Evolutionary conservation across 2,329 filamentous ascomycete genomes (phyloP).

Genomic region (Scedosporium apiospermum): DNA sequence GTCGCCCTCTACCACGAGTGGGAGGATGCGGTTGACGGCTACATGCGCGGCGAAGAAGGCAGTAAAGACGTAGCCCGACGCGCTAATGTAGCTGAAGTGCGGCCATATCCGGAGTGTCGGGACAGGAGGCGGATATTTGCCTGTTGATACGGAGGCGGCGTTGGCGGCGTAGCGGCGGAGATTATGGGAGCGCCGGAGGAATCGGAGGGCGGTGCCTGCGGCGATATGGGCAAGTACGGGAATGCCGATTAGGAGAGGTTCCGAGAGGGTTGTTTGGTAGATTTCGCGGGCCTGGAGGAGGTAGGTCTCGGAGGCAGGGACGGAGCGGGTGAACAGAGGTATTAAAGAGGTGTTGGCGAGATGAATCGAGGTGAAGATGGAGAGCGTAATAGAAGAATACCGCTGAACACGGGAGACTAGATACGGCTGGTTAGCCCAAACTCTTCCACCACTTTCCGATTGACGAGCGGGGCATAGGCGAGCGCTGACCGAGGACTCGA

Average conservation of each 20-base stretch:
- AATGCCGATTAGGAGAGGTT: slow-evolving; percentile 68
- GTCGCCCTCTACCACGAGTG: slow-evolving; percentile 69
- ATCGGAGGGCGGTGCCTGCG: slow-evolving; percentile 67
- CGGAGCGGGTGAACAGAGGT: slow-evolving; percentile 63
- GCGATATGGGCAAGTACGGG: slow-evolving; percentile 68
- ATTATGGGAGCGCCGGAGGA: slow-evolving; percentile 64
- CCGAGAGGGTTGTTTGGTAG: slow-evolving; percentile 75
- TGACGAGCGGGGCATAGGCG: too few relatives aligned
- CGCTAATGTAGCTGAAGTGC: slow-evolving; percentile 55
- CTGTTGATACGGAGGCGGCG: slow-evolving; percentile 28
- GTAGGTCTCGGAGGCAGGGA: slow-evolving; percentile 70
- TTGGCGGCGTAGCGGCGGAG: slow-evolving; percentile 66
- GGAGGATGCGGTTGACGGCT: slow-evolving; percentile 66
- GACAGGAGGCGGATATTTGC: slow-evolving; percentile 5
- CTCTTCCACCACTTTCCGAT: neutral
- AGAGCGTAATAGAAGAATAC: slow-evolving; percentile 82
- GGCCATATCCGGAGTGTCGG: slow-evolving; percentile 50
- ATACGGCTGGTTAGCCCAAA: neutral
- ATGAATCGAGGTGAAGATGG: slow-evolving; percentile 67
- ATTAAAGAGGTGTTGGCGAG: slow-evolving; percentile 74
- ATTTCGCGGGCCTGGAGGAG: slow-evolving; percentile 85
- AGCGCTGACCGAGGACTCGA: too few relatives aligned
- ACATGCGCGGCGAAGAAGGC: slow-evolving; percentile 62
- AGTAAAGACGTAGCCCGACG: slow-evolving; percentile 62
- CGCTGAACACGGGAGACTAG: slow-evolving; percentile 68